Base-by-base conservation (phyloP, 164 flowering plant genomes). In the Houttuynia cordata region DNA sequence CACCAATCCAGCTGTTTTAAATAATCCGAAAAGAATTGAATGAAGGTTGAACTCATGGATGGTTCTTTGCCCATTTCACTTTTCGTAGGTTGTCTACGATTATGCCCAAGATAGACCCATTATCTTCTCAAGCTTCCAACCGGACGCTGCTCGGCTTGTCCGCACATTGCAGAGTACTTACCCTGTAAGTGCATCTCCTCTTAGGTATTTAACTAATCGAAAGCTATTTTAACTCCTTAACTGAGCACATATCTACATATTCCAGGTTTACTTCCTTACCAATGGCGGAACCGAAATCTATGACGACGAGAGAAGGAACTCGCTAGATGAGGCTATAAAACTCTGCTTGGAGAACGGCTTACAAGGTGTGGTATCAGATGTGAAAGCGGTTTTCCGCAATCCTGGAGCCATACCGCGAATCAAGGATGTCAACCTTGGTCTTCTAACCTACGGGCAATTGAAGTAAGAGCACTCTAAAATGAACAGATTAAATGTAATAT, bases 321-420 rank as follows among this genome's bases (percentile, higher is more conserved):
- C 91, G 0, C 67, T 94, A 66, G 97, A 91, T 52, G 99, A 85
- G 58, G 99, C 97, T 30, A 56, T 84, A 6, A 86, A 85, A 57
- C 65, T 83, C 22, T 85, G 93, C 73, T 30, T 83, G 65, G 95
- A 70, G 57, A 76, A 81, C 12, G 95, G 82, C 1, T 63, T 94
- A 58, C 83, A 94, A 55, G 99, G 99, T 41, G 81, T 94, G 62
- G 99, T 94, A 0, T 85, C 97, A 0, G 93, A 91, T 63, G 91
- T 84, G 0, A 86, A 73, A 66, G 73, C 41, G 37, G 62, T 70
- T 50, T 70, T 70, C 61, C 71, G 88, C 70, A 82, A 87, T 71
- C 97, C 99, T 14, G 86, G 76, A 51, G 75, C 78, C 7, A 82
- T 94, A 2, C 60, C 73, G 61, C 87, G 65, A 67, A 83, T 91